A percentile compares a stretch with the other conserved stretches of the same genome.
These are phyloP conservation scores for Puya raimondii DNA, from an alignment of 176 grass and related monocot species.

Conservation along the genomic window DNA sequence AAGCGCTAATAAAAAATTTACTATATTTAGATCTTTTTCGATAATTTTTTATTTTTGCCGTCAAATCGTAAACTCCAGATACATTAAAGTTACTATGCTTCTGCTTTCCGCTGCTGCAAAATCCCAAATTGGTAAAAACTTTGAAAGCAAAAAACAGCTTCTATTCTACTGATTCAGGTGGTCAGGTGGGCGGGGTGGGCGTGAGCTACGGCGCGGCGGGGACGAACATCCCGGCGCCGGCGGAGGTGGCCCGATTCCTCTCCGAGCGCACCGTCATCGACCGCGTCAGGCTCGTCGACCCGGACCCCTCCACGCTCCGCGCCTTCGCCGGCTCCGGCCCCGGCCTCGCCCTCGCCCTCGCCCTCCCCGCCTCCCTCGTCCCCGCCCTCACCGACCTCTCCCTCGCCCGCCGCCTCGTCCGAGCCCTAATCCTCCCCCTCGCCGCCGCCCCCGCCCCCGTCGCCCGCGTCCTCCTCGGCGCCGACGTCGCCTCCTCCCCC, in stretches of 20 bases:
- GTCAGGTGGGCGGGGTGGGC: slow-evolving; percentile 38
- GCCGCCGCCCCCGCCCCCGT: slow-evolving; percentile 34
- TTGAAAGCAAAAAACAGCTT: not conserved
- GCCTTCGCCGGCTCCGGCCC: slow-evolving; percentile 53
- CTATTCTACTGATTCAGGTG: slow-evolving; percentile 1
- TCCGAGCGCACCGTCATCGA: slow-evolving; percentile 49
- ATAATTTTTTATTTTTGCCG: too few relatives aligned
- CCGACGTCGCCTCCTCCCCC: slow-evolving; percentile 52
- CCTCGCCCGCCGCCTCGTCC: slow-evolving; percentile 40
- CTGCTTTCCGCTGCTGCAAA: too few relatives aligned
- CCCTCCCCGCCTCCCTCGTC: slow-evolving; percentile 43
- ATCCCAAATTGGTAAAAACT: too few relatives aligned
- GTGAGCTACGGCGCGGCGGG: slow-evolving; percentile 56
- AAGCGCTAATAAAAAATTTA: too few relatives aligned
- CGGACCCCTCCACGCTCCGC: slow-evolving; percentile 30
- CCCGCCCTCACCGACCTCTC: slow-evolving; percentile 24
- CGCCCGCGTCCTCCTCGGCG: slow-evolving; percentile 50
- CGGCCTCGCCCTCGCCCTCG: slow-evolving; percentile 49
- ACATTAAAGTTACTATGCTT: too few relatives aligned
- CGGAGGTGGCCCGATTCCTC: slow-evolving; percentile 56
- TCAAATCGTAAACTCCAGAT: too few relatives aligned
- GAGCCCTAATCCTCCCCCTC: slow-evolving; percentile 33
- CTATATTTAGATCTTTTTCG: too few relatives aligned
- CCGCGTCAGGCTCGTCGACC: slow-evolving; percentile 55
- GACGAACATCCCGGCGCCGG: slow-evolving; percentile 39